Conservation (phyloP, 164 flowering plant genomes). For the Annona squamosa region DNA sequence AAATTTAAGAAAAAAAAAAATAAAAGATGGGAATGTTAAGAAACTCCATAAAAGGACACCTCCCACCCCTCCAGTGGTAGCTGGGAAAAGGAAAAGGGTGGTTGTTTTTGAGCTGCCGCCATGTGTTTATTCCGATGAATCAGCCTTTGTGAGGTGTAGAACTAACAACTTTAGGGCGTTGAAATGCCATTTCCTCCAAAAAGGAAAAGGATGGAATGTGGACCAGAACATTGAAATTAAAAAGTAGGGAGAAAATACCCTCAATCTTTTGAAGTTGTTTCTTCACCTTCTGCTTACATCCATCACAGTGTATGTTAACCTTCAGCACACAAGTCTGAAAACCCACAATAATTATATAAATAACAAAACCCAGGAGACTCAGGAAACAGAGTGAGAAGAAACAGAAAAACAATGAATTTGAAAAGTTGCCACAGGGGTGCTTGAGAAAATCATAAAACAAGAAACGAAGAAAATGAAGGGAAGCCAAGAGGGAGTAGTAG, state of each 20-base stretch:
- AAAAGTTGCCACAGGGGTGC: too few relatives aligned
- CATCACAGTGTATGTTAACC: constrained; percentile 86
- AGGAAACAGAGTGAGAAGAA: not conserved
- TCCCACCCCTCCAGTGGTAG: not conserved
- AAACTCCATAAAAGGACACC: not conserved
- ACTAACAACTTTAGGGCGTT: not conserved
- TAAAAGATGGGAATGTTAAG: not conserved
- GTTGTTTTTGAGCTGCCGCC: not conserved
- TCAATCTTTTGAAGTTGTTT: constrained; percentile 74
- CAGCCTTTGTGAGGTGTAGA: not conserved
- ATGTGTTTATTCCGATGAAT: not conserved
- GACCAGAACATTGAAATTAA: not conserved
- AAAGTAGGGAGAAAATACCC: constrained; percentile 30
- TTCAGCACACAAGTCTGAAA: constrained; percentile 70
- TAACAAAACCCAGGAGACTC: not conserved
- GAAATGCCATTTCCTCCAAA: not conserved
- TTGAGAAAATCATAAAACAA: not conserved
- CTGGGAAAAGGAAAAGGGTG: not conserved
- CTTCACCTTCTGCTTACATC: constrained; percentile 81
- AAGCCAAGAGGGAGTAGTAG: not conserved
- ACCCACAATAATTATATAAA: constrained; percentile 4
- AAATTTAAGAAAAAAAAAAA: constrained; percentile 6
- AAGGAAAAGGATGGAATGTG: not conserved
- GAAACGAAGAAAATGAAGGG: not conserved
- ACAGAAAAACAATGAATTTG: not conserved